Base-by-base conservation (phyloP, 2,329 filamentous ascomycete species). In the Phialophora verrucosa region DNA sequence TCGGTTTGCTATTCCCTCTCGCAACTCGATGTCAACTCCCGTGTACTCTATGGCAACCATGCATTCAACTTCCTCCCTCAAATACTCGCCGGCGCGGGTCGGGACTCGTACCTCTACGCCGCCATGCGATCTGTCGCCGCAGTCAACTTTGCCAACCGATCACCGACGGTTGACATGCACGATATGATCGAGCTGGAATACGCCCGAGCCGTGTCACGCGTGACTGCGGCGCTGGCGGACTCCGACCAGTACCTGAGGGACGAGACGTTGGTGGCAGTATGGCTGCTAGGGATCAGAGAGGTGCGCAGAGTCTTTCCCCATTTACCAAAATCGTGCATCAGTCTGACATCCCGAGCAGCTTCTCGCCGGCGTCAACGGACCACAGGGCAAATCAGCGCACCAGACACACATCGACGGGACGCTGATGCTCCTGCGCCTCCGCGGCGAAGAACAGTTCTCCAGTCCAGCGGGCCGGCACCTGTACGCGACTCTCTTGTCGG, bases 61-160 rank as follows among this genome's bases (percentile, higher is more conserved):
- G 50, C 63, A 14, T 69, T 63, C 47, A 44, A 31, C 6, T 69
- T 69, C 44, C 59, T 69, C 23, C 66, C 66, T 10, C 31, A 59
- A 14, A 65, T 69, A 44, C 63, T 69, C n/a, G 32, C 55, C 27
- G 32, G 32, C 14, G 49, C 51, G 27, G 59, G 63, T 25, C 42
- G 20, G 29, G 55, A 63, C 20, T 69, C 66, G n/a, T 66, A 65
- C 49, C 59, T 69, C 12, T 58, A 69, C 29, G 55, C 63, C 23
- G 63, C 66, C 14, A 69, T 69, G 66, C 53, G 66, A 27, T 62
- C 66, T 20, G 66, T 69, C 17, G 66, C 59, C 3, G 59, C 56
- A 8, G 59, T 64, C 29, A 69, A 69, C 29, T 25, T 69, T n/a
- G 63, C 66, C n/a, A 69, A 69, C 38, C 66, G 66, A 25, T 69